Evolutionary conservation across 148 eudicot species (phyloP).

Genomic region (Camellia japonica): DNA sequence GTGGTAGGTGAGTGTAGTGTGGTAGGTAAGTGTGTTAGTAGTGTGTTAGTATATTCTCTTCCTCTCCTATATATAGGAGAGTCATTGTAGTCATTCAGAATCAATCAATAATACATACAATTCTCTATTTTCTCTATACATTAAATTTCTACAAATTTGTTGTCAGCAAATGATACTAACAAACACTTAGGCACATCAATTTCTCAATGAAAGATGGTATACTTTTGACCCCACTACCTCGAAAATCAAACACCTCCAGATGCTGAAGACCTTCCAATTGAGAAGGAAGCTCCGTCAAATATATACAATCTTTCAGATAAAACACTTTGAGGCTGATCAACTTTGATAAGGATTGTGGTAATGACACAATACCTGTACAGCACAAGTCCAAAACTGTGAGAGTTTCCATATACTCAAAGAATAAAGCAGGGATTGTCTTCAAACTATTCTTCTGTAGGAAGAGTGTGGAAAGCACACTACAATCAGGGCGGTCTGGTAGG

Average conservation of each 20-base stretch:
- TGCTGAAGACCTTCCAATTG: background rate
- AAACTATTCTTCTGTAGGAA: slow-evolving; percentile 14
- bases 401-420: slow-evolving; percentile 14
- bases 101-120: too few relatives aligned
- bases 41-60: too few relatives aligned
- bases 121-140: too few relatives aligned
- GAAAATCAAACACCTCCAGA: slow-evolving; percentile 21
- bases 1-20: too few relatives aligned
- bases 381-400: slow-evolving; percentile 15
- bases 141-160: too few relatives aligned
- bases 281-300: slow-evolving; percentile 15
- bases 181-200: slow-evolving; percentile 17
- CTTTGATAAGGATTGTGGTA: slow-evolving; percentile 8
- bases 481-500: slow-evolving; percentile 18
- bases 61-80: too few relatives aligned
- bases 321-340: slow-evolving; percentile 16
- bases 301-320: slow-evolving; percentile 10
- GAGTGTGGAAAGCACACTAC: slow-evolving; percentile 22
- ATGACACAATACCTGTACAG: slow-evolving; percentile 8
- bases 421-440: slow-evolving; percentile 8
- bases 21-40: too few relatives aligned
- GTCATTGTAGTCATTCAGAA: too few relatives aligned
- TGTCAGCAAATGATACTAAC: slow-evolving; percentile 10
- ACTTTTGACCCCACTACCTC: slow-evolving; percentile 15
- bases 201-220: slow-evolving; percentile 3